Base-by-base conservation (phyloP, 768 basidiomycete genomes). In the Tricholoma terreum region DNA sequence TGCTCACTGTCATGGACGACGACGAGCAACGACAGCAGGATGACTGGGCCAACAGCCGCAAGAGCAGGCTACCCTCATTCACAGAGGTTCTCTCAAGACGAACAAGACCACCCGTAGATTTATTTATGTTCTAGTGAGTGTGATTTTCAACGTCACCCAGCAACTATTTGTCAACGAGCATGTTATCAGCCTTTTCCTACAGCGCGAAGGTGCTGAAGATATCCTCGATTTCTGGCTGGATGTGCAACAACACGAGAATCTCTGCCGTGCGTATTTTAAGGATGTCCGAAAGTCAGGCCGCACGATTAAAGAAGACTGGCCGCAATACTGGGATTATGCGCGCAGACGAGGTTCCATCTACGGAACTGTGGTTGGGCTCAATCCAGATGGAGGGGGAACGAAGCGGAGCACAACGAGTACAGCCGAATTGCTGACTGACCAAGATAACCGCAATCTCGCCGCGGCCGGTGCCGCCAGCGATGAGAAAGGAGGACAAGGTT, bases 211-310 rank as follows among this genome's bases (percentile, higher is more conserved):
- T 22, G 86, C 92, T 54, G 96, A 98, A 69, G 97, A 99, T 71
- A 90, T 94, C 50, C 76, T 99, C 45, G 97, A 99, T 71, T 98
- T 98, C 66, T 98, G 96, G 95, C 83, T 99, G 27, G 97, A 99
- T 70, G 97, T 98, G 6, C 94, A 97, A 65, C 97, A 98, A 74
- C 97, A 99, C 71, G 97, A 98, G 76, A 98, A 98, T 69, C 85
- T 99, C 33, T 98, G 96, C 72, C 84, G 95, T 59, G 97, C 96
- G 7, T 98, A 98, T 73, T 98, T 99, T 84, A 97, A 98, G 79
- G 97, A 98, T 72, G 86, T 99, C 53, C 89, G 92, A 67, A 94
- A 95, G 75, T 94, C 94, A 0, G 94, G 95, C 2, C 84, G 90
- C 24, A 85, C 89, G 11, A 90, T 99, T 70, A 90, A 89, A 69